Evolutionary conservation across 2,329 filamentous ascomycete genomes (phyloP), one percentile per base, ranked within the genome.

Genomic region (Massarina eburnea): DNA sequence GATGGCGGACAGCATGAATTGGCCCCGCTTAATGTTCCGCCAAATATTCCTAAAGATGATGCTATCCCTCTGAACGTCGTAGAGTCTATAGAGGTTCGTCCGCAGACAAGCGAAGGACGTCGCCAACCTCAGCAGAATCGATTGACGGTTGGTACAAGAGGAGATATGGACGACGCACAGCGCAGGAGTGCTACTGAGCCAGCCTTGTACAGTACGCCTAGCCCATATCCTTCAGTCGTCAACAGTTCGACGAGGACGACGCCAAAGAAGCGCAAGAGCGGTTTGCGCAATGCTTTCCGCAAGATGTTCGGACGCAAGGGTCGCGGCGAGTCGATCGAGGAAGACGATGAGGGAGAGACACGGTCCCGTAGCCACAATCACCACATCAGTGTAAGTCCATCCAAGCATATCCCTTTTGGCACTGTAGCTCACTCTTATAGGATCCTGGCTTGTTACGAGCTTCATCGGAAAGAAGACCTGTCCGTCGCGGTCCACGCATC

Each of bases 271-370:
- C 62, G 66, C 29, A 67, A 65, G 45, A 68, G 68, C 32, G 65
- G 67, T 8, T 54, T 71, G 20, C 52, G 63, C 27, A 58, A 59
- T 50, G 68, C 68, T 6, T 67, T 71, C 39, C 59, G 67, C 3
- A 68, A 68, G 41, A 71, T 71, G 62, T 71, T 71, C 43, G 63
- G 68, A 12, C 58, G 61, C 29, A 67, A 55, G 45, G 55, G 58
- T 24, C 62, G 58, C 14, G 62, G 67, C 9, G 58, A 61, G 36
- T 44, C 43, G 7, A 51, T 54, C 7, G 53, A 64, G 36, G 48
- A 47, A 9, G 55, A 59, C n/a, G 54, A 58, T 38, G 55, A 61
- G 19, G 14, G 37, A 15, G 19, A 32, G 17, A 32, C 30, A 9
- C 49, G 24, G 41, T 34, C 36, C 53, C 48, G 58, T 53, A 56